These are phyloP conservation scores for Tricholoma matsutake DNA, from an alignment of 768 basidiomycete species.

Conservation along the genomic window DNA sequence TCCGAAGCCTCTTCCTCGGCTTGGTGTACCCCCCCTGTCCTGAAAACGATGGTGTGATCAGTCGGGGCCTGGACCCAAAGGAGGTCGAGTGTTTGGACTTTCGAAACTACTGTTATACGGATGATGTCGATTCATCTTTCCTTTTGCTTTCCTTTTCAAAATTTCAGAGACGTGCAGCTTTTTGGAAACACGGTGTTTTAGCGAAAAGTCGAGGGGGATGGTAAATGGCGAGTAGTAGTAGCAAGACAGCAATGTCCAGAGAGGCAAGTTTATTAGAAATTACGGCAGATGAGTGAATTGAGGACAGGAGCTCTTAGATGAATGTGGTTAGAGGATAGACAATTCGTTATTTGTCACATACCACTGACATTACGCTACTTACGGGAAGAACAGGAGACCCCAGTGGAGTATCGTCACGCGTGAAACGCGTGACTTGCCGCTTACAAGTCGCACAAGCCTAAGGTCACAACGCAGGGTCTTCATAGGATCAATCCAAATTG, in stretches of 20 bases:
- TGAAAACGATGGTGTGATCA: conserved; percentile 62
- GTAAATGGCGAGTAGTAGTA: conserved; percentile 5
- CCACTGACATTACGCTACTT: too few relatives aligned
- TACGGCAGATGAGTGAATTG: too few relatives aligned
- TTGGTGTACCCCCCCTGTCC: conserved; percentile 53
- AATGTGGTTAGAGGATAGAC: too few relatives aligned
- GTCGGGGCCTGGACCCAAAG: conserved; percentile 68
- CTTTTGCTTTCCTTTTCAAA: conserved; percentile 25
- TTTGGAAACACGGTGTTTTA: conserved; percentile 17
- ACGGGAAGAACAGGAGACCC: too few relatives aligned
- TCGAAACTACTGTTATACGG: conserved; percentile 76
- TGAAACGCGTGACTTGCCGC: too few relatives aligned
- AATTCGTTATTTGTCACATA: too few relatives aligned
- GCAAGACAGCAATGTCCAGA: conserved; percentile 19
- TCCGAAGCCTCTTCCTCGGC: conserved; percentile 45
- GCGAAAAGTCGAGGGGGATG: conserved; percentile 30
- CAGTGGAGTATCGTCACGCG: too few relatives aligned
- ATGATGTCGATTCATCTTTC: conserved; percentile 92
- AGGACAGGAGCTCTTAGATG: too few relatives aligned
- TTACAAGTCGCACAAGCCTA: too few relatives aligned
- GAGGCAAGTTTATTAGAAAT: conserved; percentile 25
- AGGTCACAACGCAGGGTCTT: too few relatives aligned
- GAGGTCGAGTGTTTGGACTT: conserved; percentile 42
- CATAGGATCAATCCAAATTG: too few relatives aligned
- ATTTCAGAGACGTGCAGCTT: conserved; percentile 17